Percentiles rank a stretch among this genome's conserved stretches.
Conservation (phyloP, 1,139 yeast genomes). For the Geotrichum macrosporum region DNA sequence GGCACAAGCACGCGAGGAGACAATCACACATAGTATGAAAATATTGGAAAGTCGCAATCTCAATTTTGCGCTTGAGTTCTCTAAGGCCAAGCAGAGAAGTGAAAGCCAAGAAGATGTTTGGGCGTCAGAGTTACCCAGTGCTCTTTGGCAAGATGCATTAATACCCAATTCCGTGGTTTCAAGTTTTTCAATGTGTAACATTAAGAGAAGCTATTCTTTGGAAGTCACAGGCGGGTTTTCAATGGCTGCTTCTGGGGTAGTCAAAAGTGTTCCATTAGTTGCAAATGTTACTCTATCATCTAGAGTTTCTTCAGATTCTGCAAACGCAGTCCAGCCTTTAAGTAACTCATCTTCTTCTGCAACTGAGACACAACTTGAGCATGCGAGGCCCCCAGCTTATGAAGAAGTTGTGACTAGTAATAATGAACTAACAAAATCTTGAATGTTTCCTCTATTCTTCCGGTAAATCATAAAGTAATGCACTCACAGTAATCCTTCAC, state of each 20-base stretch:
- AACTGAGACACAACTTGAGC: too few relatives aligned
- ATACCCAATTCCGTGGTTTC: constrained; percentile 53
- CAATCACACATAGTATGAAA: constrained; percentile 15
- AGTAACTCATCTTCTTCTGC: too few relatives aligned
- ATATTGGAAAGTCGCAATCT: constrained; percentile 7
- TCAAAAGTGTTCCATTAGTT: constrained; percentile 8
- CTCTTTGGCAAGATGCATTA: constrained; percentile 37
- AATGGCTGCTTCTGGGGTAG: constrained; percentile 28
- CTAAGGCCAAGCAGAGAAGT: constrained; percentile 15
- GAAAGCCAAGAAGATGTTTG: constrained; percentile 8
- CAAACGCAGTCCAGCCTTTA: too few relatives aligned
- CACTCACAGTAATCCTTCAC: too few relatives aligned
- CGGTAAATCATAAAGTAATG: too few relatives aligned
- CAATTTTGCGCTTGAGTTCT: constrained; percentile 13
- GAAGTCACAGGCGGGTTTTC: constrained; percentile 47
- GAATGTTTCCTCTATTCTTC: too few relatives aligned
- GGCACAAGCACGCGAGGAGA: constrained; percentile 30
- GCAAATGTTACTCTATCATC: constrained; percentile 1
- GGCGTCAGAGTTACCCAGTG: constrained; percentile 28
- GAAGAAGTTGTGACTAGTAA: too few relatives aligned
- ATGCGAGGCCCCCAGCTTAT: too few relatives aligned
- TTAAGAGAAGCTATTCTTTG: constrained; percentile 47
- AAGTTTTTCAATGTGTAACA: constrained; percentile 55
- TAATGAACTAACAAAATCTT: too few relatives aligned
- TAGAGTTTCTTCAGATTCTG: too few relatives aligned